These are phyloP conservation scores for Aspergillus thermomutatus DNA, from an alignment of 2,329 filamentous ascomycete species.

Conservation along the genomic window DNA sequence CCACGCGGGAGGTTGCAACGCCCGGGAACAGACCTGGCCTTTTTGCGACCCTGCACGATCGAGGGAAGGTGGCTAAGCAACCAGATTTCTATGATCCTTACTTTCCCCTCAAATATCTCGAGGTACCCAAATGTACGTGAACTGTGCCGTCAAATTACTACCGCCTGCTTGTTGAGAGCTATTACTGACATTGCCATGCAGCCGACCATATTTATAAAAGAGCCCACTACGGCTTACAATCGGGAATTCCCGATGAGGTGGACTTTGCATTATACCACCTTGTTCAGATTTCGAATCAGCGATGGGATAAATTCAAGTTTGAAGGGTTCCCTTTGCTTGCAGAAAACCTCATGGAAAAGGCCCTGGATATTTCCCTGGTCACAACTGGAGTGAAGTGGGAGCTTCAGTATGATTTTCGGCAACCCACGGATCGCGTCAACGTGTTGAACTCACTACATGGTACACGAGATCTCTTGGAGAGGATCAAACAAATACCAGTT, in stretches of 20 bases:
- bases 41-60: slow-evolving; percentile 26
- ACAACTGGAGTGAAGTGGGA: slow-evolving; percentile 83
- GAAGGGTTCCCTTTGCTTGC: slow-evolving; percentile 85
- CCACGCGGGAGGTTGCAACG: slow-evolving; percentile 39
- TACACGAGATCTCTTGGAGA: slow-evolving; percentile 68
- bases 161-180: not conserved
- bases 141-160: not conserved
- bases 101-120: slow-evolving; percentile 33
- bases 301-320: slow-evolving; percentile 93
- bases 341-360: slow-evolving; percentile 82
- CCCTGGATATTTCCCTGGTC: slow-evolving; percentile 70
- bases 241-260: slow-evolving; percentile 74
- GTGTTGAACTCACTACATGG: slow-evolving; percentile 64
- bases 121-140: slow-evolving; percentile 36
- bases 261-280: slow-evolving; percentile 91
- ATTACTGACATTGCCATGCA: slow-evolving; percentile 19
- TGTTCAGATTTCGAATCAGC: slow-evolving; percentile 91
- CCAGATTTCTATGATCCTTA: slow-evolving; percentile 40
- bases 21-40: slow-evolving; percentile 42
- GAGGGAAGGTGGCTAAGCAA: slow-evolving; percentile 29
- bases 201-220: slow-evolving; percentile 75
- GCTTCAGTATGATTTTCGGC: slow-evolving; percentile 64
- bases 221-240: slow-evolving; percentile 78
- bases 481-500: slow-evolving; percentile 62
- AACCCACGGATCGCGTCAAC: slow-evolving; percentile 51